Evolutionary conservation across 306 rosid species (phyloP).

Genomic region (Vigna mungo): DNA sequence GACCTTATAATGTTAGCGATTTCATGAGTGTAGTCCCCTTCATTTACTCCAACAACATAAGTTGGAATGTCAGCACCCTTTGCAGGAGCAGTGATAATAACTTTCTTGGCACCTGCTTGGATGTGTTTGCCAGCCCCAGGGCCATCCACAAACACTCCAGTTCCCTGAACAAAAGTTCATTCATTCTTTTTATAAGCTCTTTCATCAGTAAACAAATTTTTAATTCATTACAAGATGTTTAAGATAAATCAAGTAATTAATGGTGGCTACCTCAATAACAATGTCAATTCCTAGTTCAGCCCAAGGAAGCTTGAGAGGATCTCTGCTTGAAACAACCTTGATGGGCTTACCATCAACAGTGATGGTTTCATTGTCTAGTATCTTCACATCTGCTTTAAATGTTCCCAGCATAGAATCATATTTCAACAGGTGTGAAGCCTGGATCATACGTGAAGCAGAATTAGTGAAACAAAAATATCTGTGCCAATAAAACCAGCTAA

Average conservation of each 20-base stretch:
- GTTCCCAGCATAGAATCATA: conserved; percentile 96
- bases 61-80: conserved; percentile 99
- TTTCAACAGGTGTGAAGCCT: conserved; percentile 87
- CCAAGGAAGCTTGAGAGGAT: conserved; percentile 98
- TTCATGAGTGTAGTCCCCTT: conserved; percentile 73
- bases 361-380: conserved; percentile 71
- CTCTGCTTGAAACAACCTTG: conserved; percentile 92
- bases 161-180: conserved; percentile 67
- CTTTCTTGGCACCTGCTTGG: conserved; percentile 99
- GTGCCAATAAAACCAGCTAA: conserved; percentile 30
- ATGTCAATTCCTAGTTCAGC: conserved; percentile 96
- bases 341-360: conserved; percentile 90
- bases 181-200: conserved; percentile 24
- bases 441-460: conserved; percentile 32
- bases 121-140: conserved; percentile 99
- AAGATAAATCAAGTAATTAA: conserved; percentile 17
- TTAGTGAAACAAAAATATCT: background rate
- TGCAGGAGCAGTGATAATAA: conserved; percentile 97
- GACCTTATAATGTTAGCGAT: conserved; percentile 86
- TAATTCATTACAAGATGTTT: background rate
- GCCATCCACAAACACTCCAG: conserved; percentile 98
- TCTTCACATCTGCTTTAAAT: conserved; percentile 88
- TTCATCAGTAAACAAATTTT: background rate
- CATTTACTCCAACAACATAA: conserved; percentile 91
- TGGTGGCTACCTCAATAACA: conserved; percentile 82